A percentile compares a stretch with the other conserved stretches of the same genome.
phyloP scores from a whole-genome alignment of 1,284 basidiomycete species.

The Xerocomus cyaneibrunnescens region DNA sequence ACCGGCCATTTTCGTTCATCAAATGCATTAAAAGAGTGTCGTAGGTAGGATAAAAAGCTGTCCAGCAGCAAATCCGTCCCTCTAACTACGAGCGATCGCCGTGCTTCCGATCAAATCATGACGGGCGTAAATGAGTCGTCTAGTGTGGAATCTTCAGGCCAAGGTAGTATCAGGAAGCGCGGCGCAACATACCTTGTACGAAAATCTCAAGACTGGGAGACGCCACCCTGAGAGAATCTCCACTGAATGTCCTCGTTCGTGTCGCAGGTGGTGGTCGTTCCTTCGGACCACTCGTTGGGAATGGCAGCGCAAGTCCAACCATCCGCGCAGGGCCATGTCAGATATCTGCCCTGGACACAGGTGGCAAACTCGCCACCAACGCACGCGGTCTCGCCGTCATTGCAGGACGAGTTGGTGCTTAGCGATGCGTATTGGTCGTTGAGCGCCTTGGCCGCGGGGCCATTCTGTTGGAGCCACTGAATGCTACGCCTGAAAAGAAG shows the following conservation, averaged over 20 bases:
- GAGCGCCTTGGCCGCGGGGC: constrained; percentile 26
- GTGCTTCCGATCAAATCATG: constrained; percentile 6
- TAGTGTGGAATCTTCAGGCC: background rate
- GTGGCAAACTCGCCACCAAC: constrained; percentile 23
- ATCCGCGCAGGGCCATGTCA: constrained; percentile 7
- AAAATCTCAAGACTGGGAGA: constrained; percentile 14
- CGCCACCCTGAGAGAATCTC: constrained; percentile 21
- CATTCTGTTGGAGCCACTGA: constrained; percentile 24
- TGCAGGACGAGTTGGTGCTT: constrained; percentile 22
- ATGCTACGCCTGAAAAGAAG: constrained; percentile 7
- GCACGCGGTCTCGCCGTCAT: constrained; percentile 28
- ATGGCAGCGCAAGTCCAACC: constrained; percentile 20
- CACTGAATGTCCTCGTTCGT: constrained; percentile 13
- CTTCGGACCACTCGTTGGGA: constrained; percentile 16
- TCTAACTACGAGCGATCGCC: constrained; percentile 9
- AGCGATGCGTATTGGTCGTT: constrained; percentile 29
- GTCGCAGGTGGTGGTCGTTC: constrained; percentile 20
- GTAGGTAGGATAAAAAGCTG: background rate
- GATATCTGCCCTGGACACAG: constrained; percentile 19
- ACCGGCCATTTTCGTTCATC: too few species aligned
- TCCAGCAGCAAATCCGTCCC: constrained; percentile 10
- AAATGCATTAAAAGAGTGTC: constrained; percentile 11
- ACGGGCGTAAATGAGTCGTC: background rate
- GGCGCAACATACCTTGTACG: background rate
- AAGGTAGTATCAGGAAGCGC: background rate